phyloP scores from a whole-genome alignment of 371 early-diverging fungal genomes.

The Apophysomyces sp. region DNA sequence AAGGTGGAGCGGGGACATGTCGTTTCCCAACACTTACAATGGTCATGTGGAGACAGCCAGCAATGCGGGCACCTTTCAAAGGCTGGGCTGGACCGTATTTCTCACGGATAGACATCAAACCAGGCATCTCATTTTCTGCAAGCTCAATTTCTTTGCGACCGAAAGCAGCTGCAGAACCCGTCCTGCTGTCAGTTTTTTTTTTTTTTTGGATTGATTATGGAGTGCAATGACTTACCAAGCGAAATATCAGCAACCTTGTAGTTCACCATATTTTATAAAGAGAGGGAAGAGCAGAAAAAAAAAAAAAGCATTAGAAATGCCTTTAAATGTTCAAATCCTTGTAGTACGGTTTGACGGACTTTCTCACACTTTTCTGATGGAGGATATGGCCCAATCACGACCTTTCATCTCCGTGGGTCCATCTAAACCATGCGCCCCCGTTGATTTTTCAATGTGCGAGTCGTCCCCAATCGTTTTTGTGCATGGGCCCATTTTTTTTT shows the following conservation, averaged over 20 bases:
- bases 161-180: slow-evolving; percentile 55
- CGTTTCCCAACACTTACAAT: too few relatives aligned
- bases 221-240: slow-evolving; percentile 63
- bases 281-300: background rate
- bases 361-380: background rate
- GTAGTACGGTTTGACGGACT: background rate
- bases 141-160: slow-evolving; percentile 55
- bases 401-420: background rate
- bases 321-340: background rate
- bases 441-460: background rate
- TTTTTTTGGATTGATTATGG: too few relatives aligned
- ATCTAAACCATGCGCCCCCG: background rate
- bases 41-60: slow-evolving; percentile 99
- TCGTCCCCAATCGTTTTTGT: background rate
- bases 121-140: slow-evolving; percentile 98
- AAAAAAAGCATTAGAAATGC: background rate
- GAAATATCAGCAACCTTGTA: slow-evolving; percentile 86
- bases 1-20: too few relatives aligned
- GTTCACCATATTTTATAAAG: slow-evolving; percentile 9
- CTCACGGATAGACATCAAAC: slow-evolving; percentile 90
- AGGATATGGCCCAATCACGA: background rate
- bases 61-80: slow-evolving; percentile 96
- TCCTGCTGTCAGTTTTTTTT: too few relatives aligned
- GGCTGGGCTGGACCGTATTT: slow-evolving; percentile 93
- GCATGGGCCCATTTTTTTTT: background rate